Evolutionary conservation across 257 asterid genomes (phyloP).

Genomic region (Solanum virginianum): DNA sequence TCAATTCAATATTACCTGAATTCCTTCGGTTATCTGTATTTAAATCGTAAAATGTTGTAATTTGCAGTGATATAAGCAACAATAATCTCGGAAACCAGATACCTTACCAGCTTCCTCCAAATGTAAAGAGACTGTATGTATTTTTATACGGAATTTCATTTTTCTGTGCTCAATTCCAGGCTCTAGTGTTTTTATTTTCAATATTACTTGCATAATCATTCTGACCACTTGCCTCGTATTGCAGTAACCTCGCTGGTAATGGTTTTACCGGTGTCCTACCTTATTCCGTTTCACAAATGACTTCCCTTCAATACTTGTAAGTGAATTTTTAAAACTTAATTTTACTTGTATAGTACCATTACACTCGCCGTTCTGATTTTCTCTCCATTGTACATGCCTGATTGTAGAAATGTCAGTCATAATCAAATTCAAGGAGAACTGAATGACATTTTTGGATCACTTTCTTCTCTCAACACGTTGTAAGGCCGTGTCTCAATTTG

Average conservation of each 20-base stretch:
- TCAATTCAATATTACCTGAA: neutral
- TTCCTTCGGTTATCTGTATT: neutral
- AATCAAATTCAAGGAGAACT: slow-evolving; percentile 62
- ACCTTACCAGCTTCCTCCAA: slow-evolving; percentile 74
- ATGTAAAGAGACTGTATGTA: slow-evolving; percentile 64
- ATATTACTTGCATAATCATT: neutral
- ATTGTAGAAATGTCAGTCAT: slow-evolving; percentile 62
- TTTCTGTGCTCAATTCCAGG: neutral
- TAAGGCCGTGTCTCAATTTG: slow-evolving; percentile 25
- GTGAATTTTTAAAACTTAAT: slow-evolving; percentile 5
- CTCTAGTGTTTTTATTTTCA: neutral
- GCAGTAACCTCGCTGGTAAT: slow-evolving; percentile 75
- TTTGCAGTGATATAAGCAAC: slow-evolving; percentile 81
- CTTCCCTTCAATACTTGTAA: slow-evolving; percentile 61
- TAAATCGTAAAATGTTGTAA: neutral
- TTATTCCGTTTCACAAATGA: slow-evolving; percentile 56
- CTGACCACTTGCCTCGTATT: neutral
- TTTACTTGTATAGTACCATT: neutral
- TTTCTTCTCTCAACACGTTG: slow-evolving; percentile 65
- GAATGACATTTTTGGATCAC: slow-evolving; percentile 39
- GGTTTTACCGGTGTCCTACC: slow-evolving; percentile 67
- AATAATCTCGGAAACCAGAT: slow-evolving; percentile 62
- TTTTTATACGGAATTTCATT: neutral
- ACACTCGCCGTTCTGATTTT: neutral
- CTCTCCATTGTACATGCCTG: neutral